Evolutionary conservation across 768 basidiomycete species (phyloP).

Genomic region (Termitomyces sp.): DNA sequence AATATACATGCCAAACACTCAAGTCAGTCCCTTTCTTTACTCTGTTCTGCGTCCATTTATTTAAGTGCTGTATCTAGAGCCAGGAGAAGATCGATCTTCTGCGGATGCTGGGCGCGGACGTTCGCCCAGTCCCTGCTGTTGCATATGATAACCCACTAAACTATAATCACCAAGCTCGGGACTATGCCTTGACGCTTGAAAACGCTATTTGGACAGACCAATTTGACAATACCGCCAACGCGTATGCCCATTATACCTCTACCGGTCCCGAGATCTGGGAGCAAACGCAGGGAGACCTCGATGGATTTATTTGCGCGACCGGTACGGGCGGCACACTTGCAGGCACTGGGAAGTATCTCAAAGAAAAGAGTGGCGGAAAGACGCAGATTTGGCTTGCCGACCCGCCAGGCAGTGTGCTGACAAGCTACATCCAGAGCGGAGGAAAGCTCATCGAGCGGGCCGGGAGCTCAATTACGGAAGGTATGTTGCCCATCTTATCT

Average conservation of each 20-base stretch:
- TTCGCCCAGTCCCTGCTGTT: slow-evolving; percentile 94
- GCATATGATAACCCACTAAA: slow-evolving; percentile 93
- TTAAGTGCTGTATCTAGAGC: slow-evolving; percentile 46
- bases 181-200: slow-evolving; percentile 66
- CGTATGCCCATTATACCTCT: slow-evolving; percentile 79
- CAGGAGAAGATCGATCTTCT: slow-evolving; percentile 99
- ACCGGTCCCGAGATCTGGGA: slow-evolving; percentile 98
- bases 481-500: slow-evolving; percentile 31
- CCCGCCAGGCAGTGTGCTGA: slow-evolving; percentile 92
- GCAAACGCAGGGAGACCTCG: slow-evolving; percentile 73
- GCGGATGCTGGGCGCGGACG: slow-evolving; percentile 96
- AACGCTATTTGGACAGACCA: slow-evolving; percentile 98
- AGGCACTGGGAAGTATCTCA: slow-evolving; percentile 79
- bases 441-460: slow-evolving; percentile 70
- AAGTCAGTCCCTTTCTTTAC: slow-evolving; percentile 40
- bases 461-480: slow-evolving; percentile 93
- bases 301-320: slow-evolving; percentile 93
- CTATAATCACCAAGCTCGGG: slow-evolving; percentile 97
- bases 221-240: slow-evolving; percentile 95
- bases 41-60: neutral
- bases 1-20: slow-evolving; percentile 97
- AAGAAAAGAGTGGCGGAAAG: slow-evolving; percentile 75
- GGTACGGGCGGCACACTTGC: slow-evolving; percentile 97
- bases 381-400: slow-evolving; percentile 94
- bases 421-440: slow-evolving; percentile 78